Conservation (phyloP, 345 rosid species). For the Turritis glabra region DNA sequence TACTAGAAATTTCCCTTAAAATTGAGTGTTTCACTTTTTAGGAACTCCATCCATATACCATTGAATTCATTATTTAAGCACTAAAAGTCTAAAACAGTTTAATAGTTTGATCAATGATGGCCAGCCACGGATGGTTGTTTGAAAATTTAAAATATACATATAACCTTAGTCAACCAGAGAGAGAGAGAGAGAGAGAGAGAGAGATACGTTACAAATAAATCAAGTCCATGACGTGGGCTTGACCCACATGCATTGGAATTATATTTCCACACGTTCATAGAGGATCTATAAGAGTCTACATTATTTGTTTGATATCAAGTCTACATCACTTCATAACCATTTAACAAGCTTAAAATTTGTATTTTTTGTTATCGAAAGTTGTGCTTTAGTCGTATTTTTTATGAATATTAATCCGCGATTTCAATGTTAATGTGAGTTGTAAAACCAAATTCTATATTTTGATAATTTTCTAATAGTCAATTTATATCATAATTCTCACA, state of each 20-base stretch:
- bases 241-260: conserved; percentile 25
- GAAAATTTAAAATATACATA: not conserved
- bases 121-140: conserved; percentile 9
- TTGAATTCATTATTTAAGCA: not conserved
- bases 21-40: not conserved
- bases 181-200: conserved; percentile 4
- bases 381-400: not conserved
- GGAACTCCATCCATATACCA: not conserved
- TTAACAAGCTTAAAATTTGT: not conserved
- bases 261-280: not conserved
- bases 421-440: not conserved
- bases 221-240: conserved; percentile 18
- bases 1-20: no score
- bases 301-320: not conserved
- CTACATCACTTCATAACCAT: conserved; percentile 1
- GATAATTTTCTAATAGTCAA: not conserved
- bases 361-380: not conserved
- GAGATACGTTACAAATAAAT: conserved; percentile 15
- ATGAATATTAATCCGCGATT: not conserved
- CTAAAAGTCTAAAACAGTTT: not conserved
- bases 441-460: not conserved
- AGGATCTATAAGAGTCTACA: not conserved
- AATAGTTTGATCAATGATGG: not conserved
- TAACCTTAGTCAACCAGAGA: conserved; percentile 19
- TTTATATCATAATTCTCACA: not conserved